These are phyloP conservation scores for Pleurotus eryngii DNA, from an alignment of 768 basidiomycete species.

Conservation along the genomic window DNA sequence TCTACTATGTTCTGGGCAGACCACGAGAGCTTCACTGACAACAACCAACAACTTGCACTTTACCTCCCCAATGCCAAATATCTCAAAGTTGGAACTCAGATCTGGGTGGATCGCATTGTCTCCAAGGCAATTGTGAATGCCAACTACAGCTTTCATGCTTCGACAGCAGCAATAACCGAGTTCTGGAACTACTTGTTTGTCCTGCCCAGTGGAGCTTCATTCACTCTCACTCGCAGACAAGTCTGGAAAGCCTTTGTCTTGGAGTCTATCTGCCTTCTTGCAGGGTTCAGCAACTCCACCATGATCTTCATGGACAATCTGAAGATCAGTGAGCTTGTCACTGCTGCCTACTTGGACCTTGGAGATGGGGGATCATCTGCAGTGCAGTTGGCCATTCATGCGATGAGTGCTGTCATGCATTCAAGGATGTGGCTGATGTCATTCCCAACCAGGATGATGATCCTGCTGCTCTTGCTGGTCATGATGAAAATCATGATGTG, in stretches of 20 bases:
- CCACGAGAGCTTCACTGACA: constrained; percentile 12
- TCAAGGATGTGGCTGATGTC: not conserved
- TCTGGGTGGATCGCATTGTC: constrained; percentile 14
- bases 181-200: too few species aligned
- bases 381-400: not conserved
- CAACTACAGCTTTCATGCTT: too few species aligned
- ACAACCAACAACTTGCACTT: not conserved
- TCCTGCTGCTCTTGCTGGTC: not conserved
- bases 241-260: constrained; percentile 18
- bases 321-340: constrained; percentile 5
- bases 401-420: too few species aligned
- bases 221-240: constrained; percentile 9
- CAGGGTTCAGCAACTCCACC: not conserved
- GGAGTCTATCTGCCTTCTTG: constrained; percentile 14
- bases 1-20: constrained; percentile 13
- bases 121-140: constrained; percentile 10
- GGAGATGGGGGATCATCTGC: constrained; percentile 6
- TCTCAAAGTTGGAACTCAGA: constrained; percentile 10
- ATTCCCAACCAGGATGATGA: not conserved
- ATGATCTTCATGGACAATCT: constrained; percentile 4
- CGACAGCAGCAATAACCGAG: too few species aligned
- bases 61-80: constrained; percentile 12
- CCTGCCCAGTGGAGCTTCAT: not conserved
- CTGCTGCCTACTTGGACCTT: not conserved
- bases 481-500: constrained; percentile 3